Evolutionary conservation across 768 basidiomycete species (phyloP).

Genomic region (Baorangia bicolor): DNA sequence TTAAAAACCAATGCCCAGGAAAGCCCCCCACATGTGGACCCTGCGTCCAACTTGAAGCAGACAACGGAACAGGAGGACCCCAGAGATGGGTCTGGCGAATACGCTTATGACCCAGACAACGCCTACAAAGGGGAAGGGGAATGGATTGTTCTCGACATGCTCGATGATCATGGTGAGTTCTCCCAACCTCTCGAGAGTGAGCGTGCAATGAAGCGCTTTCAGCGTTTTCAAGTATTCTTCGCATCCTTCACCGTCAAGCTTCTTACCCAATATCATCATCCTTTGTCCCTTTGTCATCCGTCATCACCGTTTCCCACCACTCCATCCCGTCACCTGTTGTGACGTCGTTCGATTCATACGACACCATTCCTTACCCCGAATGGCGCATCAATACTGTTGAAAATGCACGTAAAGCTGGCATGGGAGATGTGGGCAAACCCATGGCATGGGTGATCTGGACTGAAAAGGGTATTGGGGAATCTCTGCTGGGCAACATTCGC

Average conservation of each 20-base stretch:
- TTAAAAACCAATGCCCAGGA: conserved; percentile 8
- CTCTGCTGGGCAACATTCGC: conserved; percentile 21
- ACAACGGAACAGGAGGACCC: background rate
- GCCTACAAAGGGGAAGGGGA: conserved; percentile 33
- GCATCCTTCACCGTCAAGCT: conserved; percentile 49
- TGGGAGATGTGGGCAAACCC: conserved; percentile 56
- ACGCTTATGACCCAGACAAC: conserved; percentile 4
- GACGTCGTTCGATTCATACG: conserved; percentile 28
- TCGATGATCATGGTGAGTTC: conserved; percentile 42
- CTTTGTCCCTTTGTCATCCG: conserved; percentile 42
- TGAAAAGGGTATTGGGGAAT: conserved; percentile 22
- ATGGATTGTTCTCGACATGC: conserved; percentile 54
- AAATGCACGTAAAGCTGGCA: conserved; percentile 54
- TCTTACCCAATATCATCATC: conserved; percentile 37
- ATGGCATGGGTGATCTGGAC: conserved; percentile 47
- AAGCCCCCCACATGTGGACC: background rate
- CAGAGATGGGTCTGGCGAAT: background rate
- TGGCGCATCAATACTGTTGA: conserved; percentile 56
- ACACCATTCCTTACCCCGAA: conserved; percentile 59
- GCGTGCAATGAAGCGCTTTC: background rate
- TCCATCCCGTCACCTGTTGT: background rate
- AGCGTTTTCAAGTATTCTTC: conserved; percentile 52
- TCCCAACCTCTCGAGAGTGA: background rate
- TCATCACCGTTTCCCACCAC: conserved; percentile 58
- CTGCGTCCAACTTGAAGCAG: conserved; percentile 1